Conservation (phyloP, 495 filamentous ascomycete species). For the Penicillium macrosclerotiorum region DNA sequence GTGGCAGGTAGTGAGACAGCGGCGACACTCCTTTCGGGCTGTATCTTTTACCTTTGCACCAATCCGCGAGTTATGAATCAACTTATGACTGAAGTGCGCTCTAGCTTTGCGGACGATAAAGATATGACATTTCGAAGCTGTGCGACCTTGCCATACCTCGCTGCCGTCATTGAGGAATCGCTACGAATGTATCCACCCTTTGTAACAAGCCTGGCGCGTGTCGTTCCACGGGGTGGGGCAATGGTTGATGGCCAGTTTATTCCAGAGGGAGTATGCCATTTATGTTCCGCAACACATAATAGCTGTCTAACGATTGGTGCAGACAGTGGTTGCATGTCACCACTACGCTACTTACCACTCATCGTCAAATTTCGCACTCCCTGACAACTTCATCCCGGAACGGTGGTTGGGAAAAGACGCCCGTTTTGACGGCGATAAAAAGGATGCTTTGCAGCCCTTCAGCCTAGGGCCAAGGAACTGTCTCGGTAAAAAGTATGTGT, state of each 20-base stretch:
- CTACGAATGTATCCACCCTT: conserved; percentile 44
- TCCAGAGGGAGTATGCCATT: conserved; percentile 23
- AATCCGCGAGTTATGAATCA: conserved; percentile 34
- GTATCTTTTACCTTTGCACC: conserved; percentile 49
- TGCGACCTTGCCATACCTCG: conserved; percentile 29
- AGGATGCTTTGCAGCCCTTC: conserved; percentile 42
- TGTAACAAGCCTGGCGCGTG: conserved; percentile 22
- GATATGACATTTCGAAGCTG: conserved; percentile 48
- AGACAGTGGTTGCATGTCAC: conserved; percentile 33
- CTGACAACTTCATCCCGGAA: conserved; percentile 41
- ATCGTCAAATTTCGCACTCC: conserved; percentile 31
- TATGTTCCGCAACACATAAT: background rate
- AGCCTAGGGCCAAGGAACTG: conserved; percentile 41
- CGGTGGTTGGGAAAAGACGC: conserved; percentile 40
- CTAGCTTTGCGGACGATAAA: conserved; percentile 29
- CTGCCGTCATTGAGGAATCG: conserved; percentile 42
- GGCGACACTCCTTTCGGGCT: conserved; percentile 50
- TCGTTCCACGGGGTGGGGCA: conserved; percentile 31
- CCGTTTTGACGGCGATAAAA: conserved; percentile 31
- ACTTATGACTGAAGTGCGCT: conserved; percentile 44
- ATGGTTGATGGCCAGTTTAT: conserved; percentile 30
- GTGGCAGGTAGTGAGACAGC: conserved; percentile 57
- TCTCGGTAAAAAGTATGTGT: conserved; percentile 39
- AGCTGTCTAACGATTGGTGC: background rate
- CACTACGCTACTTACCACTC: conserved; percentile 40